Percentiles rank a stretch among this genome's conserved stretches.
Conservation (phyloP, 2,329 filamentous ascomycete genomes). For the Cryphonectria naterciae region DNA sequence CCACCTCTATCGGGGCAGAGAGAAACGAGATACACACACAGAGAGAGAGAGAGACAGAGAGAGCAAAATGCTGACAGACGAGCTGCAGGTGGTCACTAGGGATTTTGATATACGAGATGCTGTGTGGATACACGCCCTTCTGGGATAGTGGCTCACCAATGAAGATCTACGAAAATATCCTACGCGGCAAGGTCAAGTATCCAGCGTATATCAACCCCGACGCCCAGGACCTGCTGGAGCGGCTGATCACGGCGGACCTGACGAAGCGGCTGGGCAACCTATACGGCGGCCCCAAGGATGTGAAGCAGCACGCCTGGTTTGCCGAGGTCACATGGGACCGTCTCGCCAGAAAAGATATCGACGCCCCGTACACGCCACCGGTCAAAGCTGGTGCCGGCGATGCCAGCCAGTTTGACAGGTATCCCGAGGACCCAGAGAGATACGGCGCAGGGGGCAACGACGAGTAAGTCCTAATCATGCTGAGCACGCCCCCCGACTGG, state of each 20-base stretch:
- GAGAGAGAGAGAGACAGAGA: not conserved
- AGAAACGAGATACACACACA: too few species aligned
- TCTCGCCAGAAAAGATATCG: slow-evolving; percentile 92
- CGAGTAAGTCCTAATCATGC: slow-evolving; percentile 64
- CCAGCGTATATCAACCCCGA: slow-evolving; percentile 94
- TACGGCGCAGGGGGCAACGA: slow-evolving; percentile 82
- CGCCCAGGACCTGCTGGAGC: slow-evolving; percentile 88
- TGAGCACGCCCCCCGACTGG: not conserved
- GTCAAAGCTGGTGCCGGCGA: slow-evolving; percentile 93
- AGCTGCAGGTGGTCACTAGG: slow-evolving; percentile 91
- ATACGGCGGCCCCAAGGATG: slow-evolving; percentile 86
- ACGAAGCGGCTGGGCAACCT: slow-evolving; percentile 95
- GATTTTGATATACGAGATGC: slow-evolving; percentile 99
- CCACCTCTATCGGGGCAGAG: not conserved
- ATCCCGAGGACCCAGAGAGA: slow-evolving; percentile 93
- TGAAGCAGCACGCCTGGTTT: slow-evolving; percentile 97
- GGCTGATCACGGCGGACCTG: slow-evolving; percentile 90
- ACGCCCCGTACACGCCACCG: slow-evolving; percentile 95
- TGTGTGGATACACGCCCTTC: slow-evolving; percentile 98
- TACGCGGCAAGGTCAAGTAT: slow-evolving; percentile 95
- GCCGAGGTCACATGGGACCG: slow-evolving; percentile 97
- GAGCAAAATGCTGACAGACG: slow-evolving; percentile 25
- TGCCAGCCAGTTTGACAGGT: slow-evolving; percentile 96
- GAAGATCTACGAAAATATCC: slow-evolving; percentile 99
- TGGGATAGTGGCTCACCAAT: slow-evolving; percentile 98